A percentile compares a stretch with the other conserved stretches of the same genome.
Evolutionary conservation across 768 basidiomycete species (phyloP).

Genomic region (Tulasnella sp.): DNA sequence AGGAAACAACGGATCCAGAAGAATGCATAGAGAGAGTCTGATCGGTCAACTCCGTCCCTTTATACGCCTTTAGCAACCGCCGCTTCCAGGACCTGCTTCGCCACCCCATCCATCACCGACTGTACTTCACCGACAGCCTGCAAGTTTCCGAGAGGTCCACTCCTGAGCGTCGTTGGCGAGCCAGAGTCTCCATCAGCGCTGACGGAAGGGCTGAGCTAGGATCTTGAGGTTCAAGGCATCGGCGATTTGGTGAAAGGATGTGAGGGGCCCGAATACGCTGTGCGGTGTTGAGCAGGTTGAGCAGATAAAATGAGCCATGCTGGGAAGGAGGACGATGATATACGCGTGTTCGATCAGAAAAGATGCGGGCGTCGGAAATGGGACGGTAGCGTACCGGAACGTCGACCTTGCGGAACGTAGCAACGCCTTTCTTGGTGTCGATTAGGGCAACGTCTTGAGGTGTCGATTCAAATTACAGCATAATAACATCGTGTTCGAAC

Average conservation of each 20-base stretch:
- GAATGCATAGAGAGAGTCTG: too few species aligned
- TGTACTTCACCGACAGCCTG: too few species aligned
- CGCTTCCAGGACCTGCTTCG: slow-evolving; percentile 36
- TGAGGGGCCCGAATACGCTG: slow-evolving; percentile 62
- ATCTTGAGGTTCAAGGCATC: slow-evolving; percentile 42
- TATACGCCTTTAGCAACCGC: too few species aligned
- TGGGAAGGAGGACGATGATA: slow-evolving; percentile 82
- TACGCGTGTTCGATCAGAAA: slow-evolving; percentile 29
- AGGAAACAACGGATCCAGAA: too few species aligned
- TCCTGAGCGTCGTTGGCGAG: too few species aligned
- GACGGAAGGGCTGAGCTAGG: too few species aligned
- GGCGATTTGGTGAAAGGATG: slow-evolving; percentile 53
- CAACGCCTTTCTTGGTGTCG: slow-evolving; percentile 86
- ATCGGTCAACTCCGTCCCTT: too few species aligned
- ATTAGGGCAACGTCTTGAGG: slow-evolving; percentile 90
- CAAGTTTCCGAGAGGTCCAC: too few species aligned
- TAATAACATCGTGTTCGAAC: too few species aligned
- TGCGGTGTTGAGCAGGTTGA: slow-evolving; percentile 59
- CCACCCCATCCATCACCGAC: too few species aligned
- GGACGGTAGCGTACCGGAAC: slow-evolving; percentile 58
- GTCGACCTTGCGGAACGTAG: slow-evolving; percentile 82
- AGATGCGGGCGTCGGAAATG: neutral
- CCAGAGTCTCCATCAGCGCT: too few species aligned
- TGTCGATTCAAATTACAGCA: slow-evolving; percentile 90
- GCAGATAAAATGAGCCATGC: slow-evolving; percentile 79